phyloP scores from a whole-genome alignment of 73 alveolate genomes.

The Stentor coeruleus region DNA sequence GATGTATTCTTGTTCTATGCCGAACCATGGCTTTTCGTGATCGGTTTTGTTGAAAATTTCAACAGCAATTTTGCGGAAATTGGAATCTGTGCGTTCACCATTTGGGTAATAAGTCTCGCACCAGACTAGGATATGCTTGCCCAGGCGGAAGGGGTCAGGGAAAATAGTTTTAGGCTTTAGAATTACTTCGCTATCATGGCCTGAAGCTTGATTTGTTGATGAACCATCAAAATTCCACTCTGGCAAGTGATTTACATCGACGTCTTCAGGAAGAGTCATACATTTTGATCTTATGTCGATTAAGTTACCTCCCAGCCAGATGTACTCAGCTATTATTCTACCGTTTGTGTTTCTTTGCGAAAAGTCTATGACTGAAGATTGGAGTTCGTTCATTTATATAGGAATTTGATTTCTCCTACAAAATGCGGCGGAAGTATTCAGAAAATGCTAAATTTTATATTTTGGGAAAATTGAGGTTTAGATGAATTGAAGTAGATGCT shows the following conservation, averaged over 20 bases:
- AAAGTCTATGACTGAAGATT: not conserved
- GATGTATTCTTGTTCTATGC: conserved; percentile 92
- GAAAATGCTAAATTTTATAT: not conserved
- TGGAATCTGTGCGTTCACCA: conserved; percentile 83
- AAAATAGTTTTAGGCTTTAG: conserved; percentile 78
- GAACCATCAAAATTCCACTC: conserved; percentile 96
- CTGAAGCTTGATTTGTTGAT: conserved; percentile 81
- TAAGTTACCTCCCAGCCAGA: conserved; percentile 85
- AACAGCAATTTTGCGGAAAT: conserved; percentile 65
- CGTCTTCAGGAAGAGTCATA: conserved; percentile 29
- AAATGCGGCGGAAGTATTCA: not conserved
- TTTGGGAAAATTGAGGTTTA: not conserved
- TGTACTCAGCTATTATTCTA: conserved; percentile 60
- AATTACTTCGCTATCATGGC: conserved; percentile 81
- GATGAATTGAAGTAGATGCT: not conserved
- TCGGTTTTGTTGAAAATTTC: conserved; percentile 52
- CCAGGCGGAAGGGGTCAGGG: conserved; percentile 87
- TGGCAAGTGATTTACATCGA: conserved; percentile 55
- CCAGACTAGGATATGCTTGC: conserved; percentile 71
- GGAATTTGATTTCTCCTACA: not conserved
- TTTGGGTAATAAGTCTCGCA: conserved; percentile 81
- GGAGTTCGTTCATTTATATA: not conserved
- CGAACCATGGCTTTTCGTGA: conserved; percentile 86
- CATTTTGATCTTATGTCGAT: conserved; percentile 65
- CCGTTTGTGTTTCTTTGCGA: conserved; percentile 26